These are phyloP conservation scores for Capsicum rhomboideum DNA, from an alignment of 257 asterid species.

Conservation along the genomic window DNA sequence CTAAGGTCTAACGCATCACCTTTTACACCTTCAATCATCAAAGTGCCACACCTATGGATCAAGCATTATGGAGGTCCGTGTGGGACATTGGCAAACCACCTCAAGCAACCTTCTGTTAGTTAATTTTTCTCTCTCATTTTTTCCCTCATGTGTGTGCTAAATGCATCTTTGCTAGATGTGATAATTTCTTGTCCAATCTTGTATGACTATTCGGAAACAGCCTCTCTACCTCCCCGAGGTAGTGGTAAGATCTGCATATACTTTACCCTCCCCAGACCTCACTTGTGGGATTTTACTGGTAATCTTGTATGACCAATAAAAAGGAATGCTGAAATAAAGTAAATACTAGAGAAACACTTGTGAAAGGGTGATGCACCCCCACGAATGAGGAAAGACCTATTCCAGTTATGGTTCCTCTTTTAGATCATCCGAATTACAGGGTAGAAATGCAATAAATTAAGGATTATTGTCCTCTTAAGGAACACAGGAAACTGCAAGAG, in stretches of 20 bases:
- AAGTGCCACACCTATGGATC: neutral
- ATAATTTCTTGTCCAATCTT: neutral
- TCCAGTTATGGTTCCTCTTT: neutral
- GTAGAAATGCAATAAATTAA: neutral
- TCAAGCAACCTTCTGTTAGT: neutral
- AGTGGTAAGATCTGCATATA: no score
- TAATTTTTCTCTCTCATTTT: neutral
- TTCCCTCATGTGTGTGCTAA: neutral
- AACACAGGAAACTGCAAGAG: neutral
- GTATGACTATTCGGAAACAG: no score
- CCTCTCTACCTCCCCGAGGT: no score
- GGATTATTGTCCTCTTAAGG: neutral
- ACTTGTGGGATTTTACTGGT: no score
- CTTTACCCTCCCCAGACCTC: no score
- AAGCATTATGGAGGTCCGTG: neutral
- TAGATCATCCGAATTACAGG: neutral
- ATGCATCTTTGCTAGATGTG: neutral
- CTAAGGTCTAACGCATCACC: neutral
- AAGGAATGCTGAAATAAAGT: neutral
- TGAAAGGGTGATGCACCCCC: neutral
- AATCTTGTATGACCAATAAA: neutral
- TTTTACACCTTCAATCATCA: neutral
- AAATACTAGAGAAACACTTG: neutral
- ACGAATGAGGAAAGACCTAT: neutral
- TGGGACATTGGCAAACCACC: neutral